Base-by-base conservation (phyloP, 192 early-diverging fungal species). In the Glomus cerebriforme region DNA sequence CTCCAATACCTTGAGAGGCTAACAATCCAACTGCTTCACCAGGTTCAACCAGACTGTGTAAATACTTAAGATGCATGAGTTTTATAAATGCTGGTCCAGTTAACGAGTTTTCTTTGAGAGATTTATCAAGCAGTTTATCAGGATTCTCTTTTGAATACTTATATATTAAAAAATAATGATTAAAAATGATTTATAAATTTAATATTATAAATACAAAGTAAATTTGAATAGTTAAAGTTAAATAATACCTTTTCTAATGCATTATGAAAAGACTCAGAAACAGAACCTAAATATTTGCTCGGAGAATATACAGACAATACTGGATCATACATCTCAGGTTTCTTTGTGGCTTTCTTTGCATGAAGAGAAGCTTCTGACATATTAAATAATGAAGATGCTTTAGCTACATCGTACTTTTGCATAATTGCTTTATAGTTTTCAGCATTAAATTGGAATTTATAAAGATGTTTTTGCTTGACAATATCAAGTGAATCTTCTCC, bases 401-500 rank as follows among this genome's bases (percentile, higher is more conserved):
- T 86, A 17, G 83, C 81, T 15, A 96, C 94, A 64, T 93, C 90
- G 83, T 94, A 95, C 79, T 96, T 95, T 58, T 90, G 86, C 37
- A 91, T 89, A 9, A 98, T 87, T 0, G 94, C 91, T 54, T 90
- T 82, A 82, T 93, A 95, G 84, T 99, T 99, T 81, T 93, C 87
- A 0, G 96, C 96, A 78, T 92, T 95, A 85, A 99, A 98, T 83
- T 94, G 94, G 82, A 98, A 97, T 83, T 98, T 87, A 62, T 83
- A 85, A 75, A 99, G 88, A 64, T 95, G 92, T 82, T 95, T 96
- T 77, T 95, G 92, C 84, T 98, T 98, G 79, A 92, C 91, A 79
- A 99, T 95, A 86, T 99, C 98, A 15, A 99, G 85, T 12, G 94
- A 93, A 75, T 99, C 98, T 88, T 99, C 97, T 78, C 98, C 98